Percentiles rank a stretch among this genome's conserved stretches.
Conservation (phyloP, 1,139 yeast species). For the Yamadazyma dendronema region DNA sequence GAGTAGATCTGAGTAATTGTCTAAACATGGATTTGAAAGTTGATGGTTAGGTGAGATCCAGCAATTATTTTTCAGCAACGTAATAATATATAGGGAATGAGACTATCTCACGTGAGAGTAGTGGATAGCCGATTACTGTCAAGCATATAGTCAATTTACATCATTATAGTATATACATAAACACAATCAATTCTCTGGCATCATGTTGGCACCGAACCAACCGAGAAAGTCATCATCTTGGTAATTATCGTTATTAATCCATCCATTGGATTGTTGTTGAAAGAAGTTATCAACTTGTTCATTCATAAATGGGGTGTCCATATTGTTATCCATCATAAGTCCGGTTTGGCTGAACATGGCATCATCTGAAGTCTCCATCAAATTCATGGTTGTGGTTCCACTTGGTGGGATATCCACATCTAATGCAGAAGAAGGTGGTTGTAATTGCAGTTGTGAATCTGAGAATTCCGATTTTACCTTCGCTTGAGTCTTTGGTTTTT, state of each 20-base stretch:
- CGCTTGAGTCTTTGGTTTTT: not conserved
- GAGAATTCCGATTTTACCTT: not conserved
- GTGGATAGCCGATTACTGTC: not conserved
- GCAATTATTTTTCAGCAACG: not conserved
- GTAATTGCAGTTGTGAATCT: not conserved
- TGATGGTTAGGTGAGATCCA: conserved; percentile 1
- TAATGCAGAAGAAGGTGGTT: not conserved
- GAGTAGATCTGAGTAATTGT: conserved; percentile 14
- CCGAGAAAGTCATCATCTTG: conserved; percentile 80
- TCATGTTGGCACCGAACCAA: conserved; percentile 78
- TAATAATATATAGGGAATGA: not conserved
- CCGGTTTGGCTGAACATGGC: conserved; percentile 14
- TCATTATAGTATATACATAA: not conserved
- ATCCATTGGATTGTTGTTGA: conserved; percentile 81
- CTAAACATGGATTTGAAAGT: conserved; percentile 17
- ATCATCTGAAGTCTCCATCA: conserved; percentile 15
- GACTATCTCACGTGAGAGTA: not conserved
- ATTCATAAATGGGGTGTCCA: conserved; percentile 22
- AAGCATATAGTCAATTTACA: not conserved
- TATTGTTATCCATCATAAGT: conserved; percentile 9
- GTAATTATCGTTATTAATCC: conserved; percentile 66
- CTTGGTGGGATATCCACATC: conserved; percentile 2
- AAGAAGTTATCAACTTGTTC: conserved; percentile 56
- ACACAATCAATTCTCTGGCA: conserved; percentile 22
- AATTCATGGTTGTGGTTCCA: conserved; percentile 6